Base-by-base conservation (phyloP, 768 basidiomycete genomes). In the Kwoniella heveanensis region DNA sequence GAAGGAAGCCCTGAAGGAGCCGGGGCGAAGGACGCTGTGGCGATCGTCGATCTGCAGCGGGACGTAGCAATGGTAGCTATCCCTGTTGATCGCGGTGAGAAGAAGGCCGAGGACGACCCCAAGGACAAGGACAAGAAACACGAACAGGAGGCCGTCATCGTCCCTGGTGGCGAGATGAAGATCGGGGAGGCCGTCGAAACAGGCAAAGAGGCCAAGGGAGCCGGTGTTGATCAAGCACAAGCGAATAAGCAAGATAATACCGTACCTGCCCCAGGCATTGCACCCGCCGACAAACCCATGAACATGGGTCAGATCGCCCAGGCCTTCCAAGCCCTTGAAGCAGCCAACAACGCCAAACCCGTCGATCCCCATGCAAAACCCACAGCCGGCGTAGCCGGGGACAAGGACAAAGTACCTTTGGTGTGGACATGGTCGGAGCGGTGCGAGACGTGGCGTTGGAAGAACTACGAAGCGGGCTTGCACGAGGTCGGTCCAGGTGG, bases 401-500 rank as follows among this genome's bases (percentile, higher is more conserved):
- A 51, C 10, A 32, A 53, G 22, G 51, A 50, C 13, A 57, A 64
- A 13, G 55, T 51, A 6, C 51, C 70, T 4, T 25, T 73, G 52
- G 70, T 73, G n/a, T 76, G 74, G 74, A 65, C 54, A 6, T 58
- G 57, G 72, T 50, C 60, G 19, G 71, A 68, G 22, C 44, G 60
- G n/a, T 63, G 61, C 52, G 74, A 76, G 52, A 55, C 46, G 26
- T 76, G 74, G 74, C 57, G 74, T 27, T 76, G 74, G 74, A 67
- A 51, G 49, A 73, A 73, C 44, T 76, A 61, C 30, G 72, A 70
- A 27, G 66, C 61, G 10, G 70, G 72, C 24, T 44, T 72, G 32
- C 63, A 64, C 10, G 30, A 32, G 13, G 32, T 59, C 7, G 30
- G 37, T 15, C 64, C 59, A 1, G 72, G 70, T 37, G 66, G 70